Evolutionary conservation across 192 early-diverging fungal genomes (phyloP), one percentile per base, ranked within the genome.

Genomic region (Umbelopsis sp.): DNA sequence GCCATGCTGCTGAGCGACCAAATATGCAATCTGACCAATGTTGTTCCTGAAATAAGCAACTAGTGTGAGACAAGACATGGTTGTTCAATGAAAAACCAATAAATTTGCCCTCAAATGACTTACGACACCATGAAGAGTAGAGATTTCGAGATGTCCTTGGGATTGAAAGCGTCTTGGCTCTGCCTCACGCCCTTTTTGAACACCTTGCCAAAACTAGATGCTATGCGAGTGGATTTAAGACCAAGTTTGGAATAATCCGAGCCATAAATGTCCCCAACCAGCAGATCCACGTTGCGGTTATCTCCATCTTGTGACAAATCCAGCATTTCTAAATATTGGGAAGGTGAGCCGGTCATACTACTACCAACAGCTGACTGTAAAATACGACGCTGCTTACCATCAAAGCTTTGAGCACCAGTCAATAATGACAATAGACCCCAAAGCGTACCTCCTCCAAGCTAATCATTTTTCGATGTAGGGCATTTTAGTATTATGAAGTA

Each of bases 21-120:
- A 81, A 72, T 96, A 99, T 0, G 96, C 97, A 67, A 99, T 98
- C 79, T 99, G 97, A 27, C 97, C 96, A 87, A 99, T 95, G 78
- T 97, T 99, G 85, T 99, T 99, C 76, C 93, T 89, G 71, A 2
- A 70, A 48, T 30, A 25, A 66, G 10, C 46, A 22, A 4, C 8
- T n/a, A 46, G 41, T 52, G 12, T 47, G 25, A 23, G 20, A 11
- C 20, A 35, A 58, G 2, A 12, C 49, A 37, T 13, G 25, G 4
- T 20, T 12, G 48, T 20, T 5, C 13, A 64, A 13, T 46, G 16
- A 48, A n/a, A 33, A 45, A 0, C 20, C 13, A 11, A 9, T 2
- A n/a, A n/a, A 21, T 10, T 13, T 23, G 20, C 30, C 3, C 13
- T n/a, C 21, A 2, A n/a, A 16, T 12, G 45, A 66, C 69, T 75